Conservation (phyloP, 768 basidiomycete species). For the Suillus decipiens region DNA sequence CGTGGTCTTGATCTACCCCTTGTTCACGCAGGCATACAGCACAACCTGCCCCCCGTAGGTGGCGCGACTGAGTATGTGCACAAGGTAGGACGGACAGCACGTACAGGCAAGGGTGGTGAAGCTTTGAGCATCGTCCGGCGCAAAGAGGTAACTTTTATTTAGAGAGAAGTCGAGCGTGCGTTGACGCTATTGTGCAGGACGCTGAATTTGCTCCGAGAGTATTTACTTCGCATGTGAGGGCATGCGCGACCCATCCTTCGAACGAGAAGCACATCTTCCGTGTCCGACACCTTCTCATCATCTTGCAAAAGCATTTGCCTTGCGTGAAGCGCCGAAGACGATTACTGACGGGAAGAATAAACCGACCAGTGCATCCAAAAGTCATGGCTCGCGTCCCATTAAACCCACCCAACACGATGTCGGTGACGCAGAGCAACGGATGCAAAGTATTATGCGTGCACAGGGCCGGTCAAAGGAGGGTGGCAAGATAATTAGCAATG, state of each 20-base stretch:
- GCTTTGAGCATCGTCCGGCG: conserved; percentile 81
- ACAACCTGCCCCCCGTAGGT: conserved; percentile 96
- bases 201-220: too few relatives aligned
- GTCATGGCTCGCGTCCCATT: conserved; percentile 6
- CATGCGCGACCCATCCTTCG: too few relatives aligned
- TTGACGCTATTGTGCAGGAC: too few relatives aligned
- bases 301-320: conserved; percentile 37
- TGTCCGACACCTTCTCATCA: too few relatives aligned
- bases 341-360: conserved; percentile 23
- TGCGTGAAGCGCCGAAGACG: conserved; percentile 76
- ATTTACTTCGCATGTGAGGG: too few relatives aligned
- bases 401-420: conserved; percentile 19
- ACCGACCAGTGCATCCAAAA: neutral
- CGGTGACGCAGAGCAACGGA: conserved; percentile 70
- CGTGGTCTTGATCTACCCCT: conserved; percentile 93
- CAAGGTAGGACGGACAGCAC: conserved; percentile 94
- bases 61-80: conserved; percentile 96
- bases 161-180: too few relatives aligned
- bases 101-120: conserved; percentile 93
- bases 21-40: conserved; percentile 93
- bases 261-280: conserved; percentile 31
- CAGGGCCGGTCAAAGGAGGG: conserved; percentile 83
- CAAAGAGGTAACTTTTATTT: too few relatives aligned
- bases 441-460: conserved; percentile 81
- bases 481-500: conserved; percentile 70